A percentile compares a stretch with the other conserved stretches of the same genome.
Conservation (phyloP, 2,329 filamentous ascomycete genomes). For the Trichoderma atroviride region DNA sequence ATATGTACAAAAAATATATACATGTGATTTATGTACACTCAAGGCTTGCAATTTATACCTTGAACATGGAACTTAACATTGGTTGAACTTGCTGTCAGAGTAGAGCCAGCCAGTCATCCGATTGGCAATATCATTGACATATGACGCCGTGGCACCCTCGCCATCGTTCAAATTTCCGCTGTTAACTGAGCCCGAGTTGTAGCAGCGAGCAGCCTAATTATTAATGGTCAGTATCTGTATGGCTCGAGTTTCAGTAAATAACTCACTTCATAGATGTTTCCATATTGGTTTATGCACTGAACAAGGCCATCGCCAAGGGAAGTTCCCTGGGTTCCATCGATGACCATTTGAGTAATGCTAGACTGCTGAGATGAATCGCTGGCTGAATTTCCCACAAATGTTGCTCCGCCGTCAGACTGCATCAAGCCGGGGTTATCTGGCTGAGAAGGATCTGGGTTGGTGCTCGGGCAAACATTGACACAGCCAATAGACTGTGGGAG, state of each 20-base stretch:
- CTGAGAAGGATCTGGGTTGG: slow-evolving; percentile 36
- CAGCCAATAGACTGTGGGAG: slow-evolving; percentile 46
- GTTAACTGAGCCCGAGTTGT: slow-evolving; percentile 31
- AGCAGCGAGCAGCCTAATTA: slow-evolving; percentile 30
- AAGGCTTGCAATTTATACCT: not conserved
- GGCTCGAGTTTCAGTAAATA: not conserved
- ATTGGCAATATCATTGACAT: slow-evolving; percentile 30
- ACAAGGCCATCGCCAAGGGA: slow-evolving; percentile 46
- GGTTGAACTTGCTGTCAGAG: not conserved
- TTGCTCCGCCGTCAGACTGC: slow-evolving; percentile 42
- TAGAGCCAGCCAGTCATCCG: slow-evolving; percentile 30
- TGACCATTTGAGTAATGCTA: slow-evolving; percentile 38
- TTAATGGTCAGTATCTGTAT: not conserved
- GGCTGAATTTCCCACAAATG: slow-evolving; percentile 40
- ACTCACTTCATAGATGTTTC: slow-evolving; percentile 11
- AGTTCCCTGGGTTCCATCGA: slow-evolving; percentile 49
- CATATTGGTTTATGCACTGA: slow-evolving; percentile 21
- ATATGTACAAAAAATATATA: not conserved
- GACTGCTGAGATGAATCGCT: slow-evolving; percentile 31
- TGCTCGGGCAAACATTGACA: slow-evolving; percentile 45
- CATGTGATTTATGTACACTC: not conserved
- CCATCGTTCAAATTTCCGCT: slow-evolving; percentile 30
- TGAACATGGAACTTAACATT: not conserved
- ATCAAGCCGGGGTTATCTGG: slow-evolving; percentile 46
- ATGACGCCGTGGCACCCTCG: slow-evolving; percentile 28